A percentile compares a stretch with the other conserved stretches of the same genome.
Evolutionary conservation across 163 green algal species (phyloP).

Genomic region (Scenedesmus sp.): DNA sequence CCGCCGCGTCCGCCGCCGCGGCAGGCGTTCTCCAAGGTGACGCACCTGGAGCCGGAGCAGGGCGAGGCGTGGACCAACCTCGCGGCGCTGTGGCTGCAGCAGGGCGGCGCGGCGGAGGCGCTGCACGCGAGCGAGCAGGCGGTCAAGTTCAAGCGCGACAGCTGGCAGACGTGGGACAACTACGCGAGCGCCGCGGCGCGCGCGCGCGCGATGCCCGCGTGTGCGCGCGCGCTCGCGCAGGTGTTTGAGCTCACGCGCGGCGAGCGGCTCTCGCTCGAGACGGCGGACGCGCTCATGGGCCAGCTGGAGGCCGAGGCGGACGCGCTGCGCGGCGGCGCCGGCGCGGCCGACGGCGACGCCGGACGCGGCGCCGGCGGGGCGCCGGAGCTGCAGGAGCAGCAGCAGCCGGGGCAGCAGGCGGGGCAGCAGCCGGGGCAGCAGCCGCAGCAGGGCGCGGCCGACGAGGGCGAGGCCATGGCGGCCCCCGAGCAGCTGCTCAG

Average conservation of each 20-base stretch:
- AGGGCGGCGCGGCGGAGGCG: conserved; percentile 55
- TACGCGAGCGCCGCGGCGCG: conserved; percentile 72
- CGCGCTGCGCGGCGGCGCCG: neutral
- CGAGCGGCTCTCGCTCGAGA: conserved; percentile 12
- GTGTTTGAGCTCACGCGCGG: conserved; percentile 50
- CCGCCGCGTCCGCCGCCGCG: neutral
- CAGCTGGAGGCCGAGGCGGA: conserved; percentile 25
- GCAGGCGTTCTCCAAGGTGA: conserved; percentile 81
- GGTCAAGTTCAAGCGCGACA: conserved; percentile 78
- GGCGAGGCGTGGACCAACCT: conserved; percentile 93
- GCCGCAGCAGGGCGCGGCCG: neutral
- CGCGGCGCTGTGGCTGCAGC: conserved; percentile 72
- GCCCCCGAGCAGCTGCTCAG: conserved; percentile 49
- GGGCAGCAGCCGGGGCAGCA: neutral
- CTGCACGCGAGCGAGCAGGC: conserved; percentile 61
- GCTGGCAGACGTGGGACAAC: conserved; percentile 95
- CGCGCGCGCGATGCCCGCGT: conserved; percentile 50
- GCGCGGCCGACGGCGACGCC: neutral
- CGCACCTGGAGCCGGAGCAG: conserved; percentile 82
- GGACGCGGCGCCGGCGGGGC: neutral
- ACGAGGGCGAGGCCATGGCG: conserved; percentile 24
- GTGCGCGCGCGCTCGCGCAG: conserved; percentile 62
- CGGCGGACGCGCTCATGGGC: neutral
- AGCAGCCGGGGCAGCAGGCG: conserved; percentile 5
- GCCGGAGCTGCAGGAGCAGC: conserved; percentile 9